A percentile compares a stretch with the other conserved stretches of the same genome.
Conservation (phyloP, 352 stramenopile species). For the Phytopythium montanum region DNA sequence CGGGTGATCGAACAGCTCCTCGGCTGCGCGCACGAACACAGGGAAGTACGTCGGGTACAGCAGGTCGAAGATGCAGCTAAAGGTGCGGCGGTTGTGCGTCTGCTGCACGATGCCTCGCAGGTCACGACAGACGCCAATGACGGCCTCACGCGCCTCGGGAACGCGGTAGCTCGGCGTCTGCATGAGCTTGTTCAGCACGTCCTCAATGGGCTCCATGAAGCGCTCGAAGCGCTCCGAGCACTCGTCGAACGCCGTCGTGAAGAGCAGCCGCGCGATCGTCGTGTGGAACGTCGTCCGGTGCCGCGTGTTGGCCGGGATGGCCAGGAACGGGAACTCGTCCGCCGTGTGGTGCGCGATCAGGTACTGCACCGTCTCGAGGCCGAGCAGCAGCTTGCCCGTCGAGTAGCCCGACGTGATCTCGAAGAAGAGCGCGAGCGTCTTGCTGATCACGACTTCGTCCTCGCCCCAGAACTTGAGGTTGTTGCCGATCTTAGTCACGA, state of each 20-base stretch:
- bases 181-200: conserved; percentile 78
- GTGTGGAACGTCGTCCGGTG: conserved; percentile 98
- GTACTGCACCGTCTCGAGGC: conserved; percentile 96
- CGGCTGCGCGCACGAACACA: conserved; percentile 92
- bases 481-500: conserved; percentile 98
- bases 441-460: conserved; percentile 94
- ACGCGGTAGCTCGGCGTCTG: conserved; percentile 73
- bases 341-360: conserved; percentile 95
- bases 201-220: conserved; percentile 94
- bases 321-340: conserved; percentile 97
- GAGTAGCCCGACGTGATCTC: conserved; percentile 97
- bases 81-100: conserved; percentile 96
- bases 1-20: conserved; percentile 93
- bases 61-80: conserved; percentile 97
- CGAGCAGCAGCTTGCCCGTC: conserved; percentile 96
- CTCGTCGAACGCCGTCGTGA: conserved; percentile 94
- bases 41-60: conserved; percentile 96
- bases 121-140: conserved; percentile 97
- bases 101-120: conserved; percentile 95
- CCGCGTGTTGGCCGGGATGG: conserved; percentile 90
- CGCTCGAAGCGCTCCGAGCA: conserved; percentile 93
- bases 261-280: conserved; percentile 95
- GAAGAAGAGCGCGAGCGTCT: conserved; percentile 96
- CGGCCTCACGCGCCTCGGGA: conserved; percentile 77
- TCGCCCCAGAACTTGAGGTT: conserved; percentile 99